These are phyloP conservation scores for Dittrichia graveolens DNA, from an alignment of 129 eudicot genomes.

Conservation along the genomic window DNA sequence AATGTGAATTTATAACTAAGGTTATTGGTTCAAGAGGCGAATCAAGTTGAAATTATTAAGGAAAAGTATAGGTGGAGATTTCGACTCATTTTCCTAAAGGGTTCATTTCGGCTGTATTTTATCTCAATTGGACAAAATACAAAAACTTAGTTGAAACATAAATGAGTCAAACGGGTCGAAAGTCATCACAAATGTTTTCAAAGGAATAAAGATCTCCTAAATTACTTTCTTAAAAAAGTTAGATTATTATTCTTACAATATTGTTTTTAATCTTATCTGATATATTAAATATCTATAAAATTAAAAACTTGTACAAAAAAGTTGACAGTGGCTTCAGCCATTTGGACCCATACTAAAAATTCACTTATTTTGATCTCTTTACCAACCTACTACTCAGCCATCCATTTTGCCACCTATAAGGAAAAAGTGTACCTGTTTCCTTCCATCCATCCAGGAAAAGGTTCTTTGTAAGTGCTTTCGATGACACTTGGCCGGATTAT, in stretches of 20 bases:
- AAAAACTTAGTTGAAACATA: neutral
- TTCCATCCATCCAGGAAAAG: constrained; percentile 99
- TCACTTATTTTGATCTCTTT: neutral
- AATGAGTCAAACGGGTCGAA: neutral
- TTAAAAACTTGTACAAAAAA: neutral
- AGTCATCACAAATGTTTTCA: neutral
- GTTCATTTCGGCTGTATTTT: neutral
- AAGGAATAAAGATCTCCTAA: neutral
- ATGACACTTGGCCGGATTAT: constrained; percentile 95
- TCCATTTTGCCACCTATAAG: neutral
- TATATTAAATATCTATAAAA: neutral
- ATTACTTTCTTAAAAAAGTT: neutral
- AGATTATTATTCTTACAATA: neutral
- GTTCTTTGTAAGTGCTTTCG: constrained; percentile 93
- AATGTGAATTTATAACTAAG: neutral
- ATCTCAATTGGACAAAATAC: neutral
- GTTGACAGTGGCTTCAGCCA: neutral
- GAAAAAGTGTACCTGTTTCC: constrained; percentile 69
- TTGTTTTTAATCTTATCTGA: neutral
- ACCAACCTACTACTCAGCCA: neutral
- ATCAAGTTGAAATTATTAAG: constrained; percentile 1
- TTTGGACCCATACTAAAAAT: neutral
- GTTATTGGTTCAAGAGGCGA: neutral
- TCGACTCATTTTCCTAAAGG: neutral
- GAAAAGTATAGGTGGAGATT: neutral